Conservation (phyloP, 768 basidiomycete species). For the Agrocybe praecox region DNA sequence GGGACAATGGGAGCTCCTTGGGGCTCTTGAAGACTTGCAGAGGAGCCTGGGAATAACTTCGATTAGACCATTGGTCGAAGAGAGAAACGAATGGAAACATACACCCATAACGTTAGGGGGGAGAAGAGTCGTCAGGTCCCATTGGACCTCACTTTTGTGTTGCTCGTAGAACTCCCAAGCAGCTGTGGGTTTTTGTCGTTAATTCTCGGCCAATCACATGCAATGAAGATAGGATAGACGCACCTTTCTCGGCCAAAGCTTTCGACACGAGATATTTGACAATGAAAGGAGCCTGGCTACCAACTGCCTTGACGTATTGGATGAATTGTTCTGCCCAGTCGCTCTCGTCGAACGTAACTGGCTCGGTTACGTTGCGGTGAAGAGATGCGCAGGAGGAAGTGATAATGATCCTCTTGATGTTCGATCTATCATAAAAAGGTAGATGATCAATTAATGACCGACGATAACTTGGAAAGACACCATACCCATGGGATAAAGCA, state of each 20-base stretch:
- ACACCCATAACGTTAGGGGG: constrained; percentile 38
- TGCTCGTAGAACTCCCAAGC: constrained; percentile 44
- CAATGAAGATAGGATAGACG: neutral
- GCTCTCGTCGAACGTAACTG: neutral
- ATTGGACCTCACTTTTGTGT: constrained; percentile 42
- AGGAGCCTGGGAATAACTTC: too few relatives aligned
- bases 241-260: neutral
- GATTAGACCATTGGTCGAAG: too few relatives aligned
- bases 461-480: neutral
- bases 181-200: constrained; percentile 21
- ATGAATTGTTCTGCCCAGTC: neutral
- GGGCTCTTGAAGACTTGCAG: too few relatives aligned
- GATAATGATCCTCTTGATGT: neutral
- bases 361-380: neutral
- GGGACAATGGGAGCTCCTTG: too few relatives aligned
- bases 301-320: neutral
- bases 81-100: too few relatives aligned
- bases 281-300: neutral
- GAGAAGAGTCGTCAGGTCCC: constrained; percentile 54
- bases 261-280: neutral
- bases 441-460: too few relatives aligned
- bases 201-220: neutral
- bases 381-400: neutral
- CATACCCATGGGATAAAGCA: neutral
- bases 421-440: too few relatives aligned